These are phyloP conservation scores for Aspergillus carlsbadensis DNA, from an alignment of 495 filamentous ascomycete genomes.

Conservation along the genomic window DNA sequence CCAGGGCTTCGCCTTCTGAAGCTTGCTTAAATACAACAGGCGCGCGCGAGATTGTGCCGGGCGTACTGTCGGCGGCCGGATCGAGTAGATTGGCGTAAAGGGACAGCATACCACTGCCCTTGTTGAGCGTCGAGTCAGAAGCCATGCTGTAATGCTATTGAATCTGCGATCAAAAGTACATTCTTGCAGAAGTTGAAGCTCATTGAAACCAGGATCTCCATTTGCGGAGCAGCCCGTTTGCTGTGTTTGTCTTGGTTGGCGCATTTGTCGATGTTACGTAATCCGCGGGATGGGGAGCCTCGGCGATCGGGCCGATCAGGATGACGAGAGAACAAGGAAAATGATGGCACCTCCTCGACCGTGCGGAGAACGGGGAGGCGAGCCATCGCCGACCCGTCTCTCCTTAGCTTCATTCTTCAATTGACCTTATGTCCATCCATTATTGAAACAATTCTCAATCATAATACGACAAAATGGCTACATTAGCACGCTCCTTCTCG, in stretches of 20 bases:
- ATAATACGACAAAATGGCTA: conserved; percentile 34
- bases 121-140: conserved; percentile 32
- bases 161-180: not conserved
- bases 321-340: conserved; percentile 2
- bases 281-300: not conserved
- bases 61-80: conserved; percentile 45
- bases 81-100: conserved; percentile 67
- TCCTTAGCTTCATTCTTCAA: not conserved
- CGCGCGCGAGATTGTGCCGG: conserved; percentile 69
- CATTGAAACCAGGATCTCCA: not conserved
- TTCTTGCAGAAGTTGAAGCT: no score
- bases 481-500: conserved; percentile 45
- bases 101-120: conserved; percentile 45
- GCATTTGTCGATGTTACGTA: conserved; percentile 10
- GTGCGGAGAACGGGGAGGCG: no score
- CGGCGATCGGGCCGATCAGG: conserved; percentile 5
- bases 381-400: not conserved
- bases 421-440: not conserved
- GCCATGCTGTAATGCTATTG: conserved; percentile 30
- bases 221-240: conserved; percentile 1
- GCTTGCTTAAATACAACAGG: conserved; percentile 74
- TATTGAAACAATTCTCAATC: not conserved
- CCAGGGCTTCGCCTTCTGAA: conserved; percentile 45
- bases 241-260: conserved; percentile 1
- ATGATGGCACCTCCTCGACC: not conserved